Evolutionary conservation across 2,329 filamentous ascomycete genomes (phyloP), one percentile per base, ranked within the genome.

Genomic region (Acephala macrosclerotiorum): DNA sequence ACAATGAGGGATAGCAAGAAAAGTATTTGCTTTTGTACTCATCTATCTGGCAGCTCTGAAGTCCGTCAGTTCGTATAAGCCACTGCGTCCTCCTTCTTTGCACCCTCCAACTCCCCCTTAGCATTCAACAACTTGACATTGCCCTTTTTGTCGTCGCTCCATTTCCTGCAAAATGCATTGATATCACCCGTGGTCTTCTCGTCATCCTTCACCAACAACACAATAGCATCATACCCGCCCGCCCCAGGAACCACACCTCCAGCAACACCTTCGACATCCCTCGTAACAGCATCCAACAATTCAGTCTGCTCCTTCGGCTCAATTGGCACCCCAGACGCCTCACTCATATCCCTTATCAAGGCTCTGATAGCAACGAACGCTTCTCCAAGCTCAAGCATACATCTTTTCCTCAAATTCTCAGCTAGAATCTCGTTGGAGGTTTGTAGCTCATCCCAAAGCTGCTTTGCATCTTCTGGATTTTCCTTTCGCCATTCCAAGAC

Each of bases 211-310:
- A 97, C 87, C 66, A 99, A 78, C 66, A 99, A 78, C 0, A 91
- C 91, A 63, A 97, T 85, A 1, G 96, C 96, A 81, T 99, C 96
- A 75, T 92, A 97, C 0, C 96, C 96, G 11, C 96, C 96, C 0
- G 96, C 96, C 0, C 96, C 96, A 0, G 96, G 96, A 0, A 97
- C 96, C 0, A 98, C 93, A 0, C 94, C 96, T 0, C 94, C 94
- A 70, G 94, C 87, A 2, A 98, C 94, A 6, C 95, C 96, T 0
- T 91, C 85, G 1, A 97, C 80, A 3, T 72, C 75, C n/a, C 80
- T 77, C 3, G 83, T 86, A 64, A 95, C 84, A 11, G 89, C 91
- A 79, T 99, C 91, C 40, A 99, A 81, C 66, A 99, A 82, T 74
- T 87, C 86, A 1, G 93, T 97, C 83, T 99, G 96, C 71, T 91